phyloP scores from a whole-genome alignment of 2,329 filamentous ascomycete genomes.

The Clarireedia paspali region DNA sequence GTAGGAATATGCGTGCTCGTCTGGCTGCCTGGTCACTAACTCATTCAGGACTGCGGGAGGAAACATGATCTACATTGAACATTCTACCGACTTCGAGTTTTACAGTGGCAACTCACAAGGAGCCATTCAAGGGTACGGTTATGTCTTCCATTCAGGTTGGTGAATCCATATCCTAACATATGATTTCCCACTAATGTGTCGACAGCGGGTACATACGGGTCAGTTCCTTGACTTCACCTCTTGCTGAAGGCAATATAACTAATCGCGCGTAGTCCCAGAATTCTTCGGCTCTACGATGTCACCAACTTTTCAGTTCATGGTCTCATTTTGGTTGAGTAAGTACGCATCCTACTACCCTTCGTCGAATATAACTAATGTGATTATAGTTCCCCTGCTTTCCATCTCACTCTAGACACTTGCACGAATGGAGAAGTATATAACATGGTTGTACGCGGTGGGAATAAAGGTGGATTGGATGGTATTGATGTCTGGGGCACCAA shows the following conservation, averaged over 20 bases:
- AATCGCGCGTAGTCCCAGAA: slow-evolving; percentile 15
- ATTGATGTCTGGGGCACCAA: slow-evolving; percentile 47
- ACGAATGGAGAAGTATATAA: slow-evolving; percentile 47
- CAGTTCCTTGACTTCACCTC: no score
- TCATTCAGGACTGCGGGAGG: slow-evolving; percentile 31
- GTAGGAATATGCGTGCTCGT: not conserved
- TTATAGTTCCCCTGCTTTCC: slow-evolving; percentile 23
- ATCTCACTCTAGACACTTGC: slow-evolving; percentile 43
- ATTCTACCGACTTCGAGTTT: slow-evolving; percentile 44
- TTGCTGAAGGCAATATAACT: not conserved
- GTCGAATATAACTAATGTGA: slow-evolving; percentile 7
- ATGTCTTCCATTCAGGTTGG: slow-evolving; percentile 34
- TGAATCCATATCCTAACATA: not conserved
- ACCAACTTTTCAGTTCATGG: slow-evolving; percentile 21
- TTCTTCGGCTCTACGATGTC: slow-evolving; percentile 18
- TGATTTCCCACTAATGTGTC: not conserved
- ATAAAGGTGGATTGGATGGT: slow-evolving; percentile 46
- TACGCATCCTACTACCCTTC: not conserved
- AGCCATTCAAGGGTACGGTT: slow-evolving; percentile 46
- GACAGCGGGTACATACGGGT: slow-evolving; percentile 6
- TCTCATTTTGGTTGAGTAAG: slow-evolving; percentile 20
- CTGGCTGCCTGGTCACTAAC: not conserved
- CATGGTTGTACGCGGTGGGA: slow-evolving; percentile 44
- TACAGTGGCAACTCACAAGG: slow-evolving; percentile 44
- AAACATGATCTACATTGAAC: slow-evolving; percentile 46